These are phyloP conservation scores for Camellia oleifera DNA, from an alignment of 179 eudicot species.

Conservation along the genomic window DNA sequence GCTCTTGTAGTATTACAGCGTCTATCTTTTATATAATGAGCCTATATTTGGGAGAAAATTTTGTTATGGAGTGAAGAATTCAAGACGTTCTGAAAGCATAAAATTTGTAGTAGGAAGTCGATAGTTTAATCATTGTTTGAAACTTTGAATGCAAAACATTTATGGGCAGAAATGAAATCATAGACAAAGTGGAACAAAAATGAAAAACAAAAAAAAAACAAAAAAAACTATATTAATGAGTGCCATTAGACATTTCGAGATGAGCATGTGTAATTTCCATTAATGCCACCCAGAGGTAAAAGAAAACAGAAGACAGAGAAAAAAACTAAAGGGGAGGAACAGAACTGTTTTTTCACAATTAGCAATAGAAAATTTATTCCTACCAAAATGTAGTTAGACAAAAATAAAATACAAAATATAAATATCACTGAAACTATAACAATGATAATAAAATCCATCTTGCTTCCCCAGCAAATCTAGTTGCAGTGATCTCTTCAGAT, in stretches of 20 bases:
- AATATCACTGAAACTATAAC: no score
- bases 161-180: neutral
- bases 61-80: neutral
- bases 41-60: constrained; percentile 32
- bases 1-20: constrained; percentile 92
- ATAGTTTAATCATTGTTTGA: neutral
- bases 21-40: constrained; percentile 84
- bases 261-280: neutral
- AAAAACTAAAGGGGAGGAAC: neutral
- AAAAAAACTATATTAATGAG: neutral
- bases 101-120: neutral
- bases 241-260: constrained; percentile 34
- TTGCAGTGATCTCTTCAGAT: neutral
- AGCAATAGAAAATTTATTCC: no score
- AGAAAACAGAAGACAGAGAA: neutral
- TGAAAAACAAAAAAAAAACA: no score
- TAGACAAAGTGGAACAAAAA: neutral
- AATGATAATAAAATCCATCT: no score
- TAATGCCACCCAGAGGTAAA: neutral
- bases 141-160: neutral
- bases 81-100: neutral
- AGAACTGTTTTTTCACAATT: neutral
- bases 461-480: neutral
- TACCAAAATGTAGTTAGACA: neutral
- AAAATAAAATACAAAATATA: no score